Percentiles rank a stretch among this genome's conserved stretches.
phyloP scores from a whole-genome alignment of 352 stramenopile species.

The Phytopythium helicoides region DNA sequence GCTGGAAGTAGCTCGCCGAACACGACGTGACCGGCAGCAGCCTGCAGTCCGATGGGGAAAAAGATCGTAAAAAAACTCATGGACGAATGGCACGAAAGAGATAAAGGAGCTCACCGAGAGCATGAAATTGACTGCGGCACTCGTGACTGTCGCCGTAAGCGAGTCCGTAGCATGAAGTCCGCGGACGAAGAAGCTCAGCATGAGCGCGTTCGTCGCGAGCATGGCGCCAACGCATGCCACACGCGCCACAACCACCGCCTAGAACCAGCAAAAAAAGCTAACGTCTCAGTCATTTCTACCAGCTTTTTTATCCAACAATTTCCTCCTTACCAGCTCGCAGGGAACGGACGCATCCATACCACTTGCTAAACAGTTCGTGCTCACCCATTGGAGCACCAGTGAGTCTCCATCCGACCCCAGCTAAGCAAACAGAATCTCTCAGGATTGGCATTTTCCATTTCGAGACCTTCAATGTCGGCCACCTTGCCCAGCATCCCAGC shows the following conservation, averaged over 20 bases:
- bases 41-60: conserved; percentile 17
- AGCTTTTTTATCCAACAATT: neutral
- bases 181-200: conserved; percentile 83
- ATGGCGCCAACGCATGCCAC: conserved; percentile 62
- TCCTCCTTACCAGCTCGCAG: too few species aligned
- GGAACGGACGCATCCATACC: too few species aligned
- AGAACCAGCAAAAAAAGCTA: neutral
- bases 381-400: conserved; percentile 18
- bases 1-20: conserved; percentile 69
- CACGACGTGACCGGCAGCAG: conserved; percentile 45
- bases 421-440: conserved; percentile 1
- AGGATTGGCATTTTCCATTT: neutral
- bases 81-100: neutral
- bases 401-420: conserved; percentile 38
- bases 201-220: conserved; percentile 67
- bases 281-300: neutral
- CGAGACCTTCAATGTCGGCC: neutral
- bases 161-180: conserved; percentile 84
- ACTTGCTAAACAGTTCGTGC: conserved; percentile 17
- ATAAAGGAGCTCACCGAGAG: conserved; percentile 36
- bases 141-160: conserved; percentile 82
- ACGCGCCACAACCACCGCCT: conserved; percentile 34
- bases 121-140: conserved; percentile 79
- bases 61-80: neutral
- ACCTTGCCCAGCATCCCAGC: conserved; percentile 63